Evolutionary conservation across 2,329 filamentous ascomycete genomes (phyloP), one percentile per base, ranked within the genome.

Genomic region (Leptographium galeiforme): DNA sequence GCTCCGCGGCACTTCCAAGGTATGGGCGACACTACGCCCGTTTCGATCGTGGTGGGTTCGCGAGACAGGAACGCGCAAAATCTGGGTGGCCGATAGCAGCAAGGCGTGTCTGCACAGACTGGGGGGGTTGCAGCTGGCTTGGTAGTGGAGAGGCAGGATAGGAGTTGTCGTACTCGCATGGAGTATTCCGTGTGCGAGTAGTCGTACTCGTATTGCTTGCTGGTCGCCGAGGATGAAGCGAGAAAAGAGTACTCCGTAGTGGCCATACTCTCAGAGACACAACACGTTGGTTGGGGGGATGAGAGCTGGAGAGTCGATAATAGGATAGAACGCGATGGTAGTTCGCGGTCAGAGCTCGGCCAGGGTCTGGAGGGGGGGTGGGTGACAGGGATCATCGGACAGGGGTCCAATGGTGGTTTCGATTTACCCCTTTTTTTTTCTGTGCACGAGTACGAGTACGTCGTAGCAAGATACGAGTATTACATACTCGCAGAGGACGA

Each of bases 281-380:
- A 10, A 6, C 34, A 36, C 34, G 25, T 25, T 25, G 25, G 40
- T 40, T 46, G n/a, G 14, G 19, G 44, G 18, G 41, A n/a, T 44
- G 25, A 25, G 34, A 36, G 34, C 34, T 36, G 34, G 34, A 36
- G 34, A 36, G 25, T 25, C 25, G 25, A 25, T 25, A 25, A 25
- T 25, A 25, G 25, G 25, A 25, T 25, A 36, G 34, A 36, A 10
- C 34, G 34, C 34, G 8, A 13, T 36, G 34, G 34, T 13, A 8
- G 34, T 36, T 43, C n/a, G 43, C 18, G 51, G 54, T 51, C 52
- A 56, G 47, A 50, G 55, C 51, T 55, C 30, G 16, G 50, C 48
- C 48, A 50, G 47, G 55, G 48, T 34, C n/a, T 13, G 16, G 36
- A 36, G 33, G 40, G 48, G 47, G 47, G 36, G 11, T n/a, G 18